A percentile compares a stretch with the other conserved stretches of the same genome.
Conservation (phyloP, 2,329 filamentous ascomycete genomes). For the Juglanconis oblonga region DNA sequence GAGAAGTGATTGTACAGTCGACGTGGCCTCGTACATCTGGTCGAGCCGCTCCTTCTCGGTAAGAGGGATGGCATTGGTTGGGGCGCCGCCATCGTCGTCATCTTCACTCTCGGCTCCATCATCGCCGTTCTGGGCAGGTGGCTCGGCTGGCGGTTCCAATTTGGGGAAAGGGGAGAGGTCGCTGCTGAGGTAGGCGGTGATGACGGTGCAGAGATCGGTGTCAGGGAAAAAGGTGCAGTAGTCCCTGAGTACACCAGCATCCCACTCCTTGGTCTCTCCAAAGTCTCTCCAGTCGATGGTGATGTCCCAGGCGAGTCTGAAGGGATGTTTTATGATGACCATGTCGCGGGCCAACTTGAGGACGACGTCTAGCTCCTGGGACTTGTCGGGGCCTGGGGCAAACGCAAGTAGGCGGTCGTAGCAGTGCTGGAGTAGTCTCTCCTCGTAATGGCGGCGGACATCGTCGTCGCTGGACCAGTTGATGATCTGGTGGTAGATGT, state of each 20-base stretch:
- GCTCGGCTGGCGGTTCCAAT: slow-evolving; percentile 22
- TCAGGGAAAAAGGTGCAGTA: slow-evolving; percentile 84
- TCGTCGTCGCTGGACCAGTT: slow-evolving; percentile 91
- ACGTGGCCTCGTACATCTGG: slow-evolving; percentile 74
- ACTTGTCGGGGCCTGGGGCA: slow-evolving; percentile 62
- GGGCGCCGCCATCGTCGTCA: slow-evolving; percentile 54
- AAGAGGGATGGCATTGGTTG: slow-evolving; percentile 54
- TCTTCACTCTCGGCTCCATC: slow-evolving; percentile 55
- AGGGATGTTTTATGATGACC: slow-evolving; percentile 94
- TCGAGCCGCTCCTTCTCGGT: slow-evolving; percentile 76
- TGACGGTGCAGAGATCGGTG: slow-evolving; percentile 75
- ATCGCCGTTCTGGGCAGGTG: slow-evolving; percentile 31
- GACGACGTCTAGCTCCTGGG: slow-evolving; percentile 67
- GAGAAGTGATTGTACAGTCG: slow-evolving; percentile 67
- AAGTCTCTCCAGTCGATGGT: slow-evolving; percentile 85
- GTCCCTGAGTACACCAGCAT: slow-evolving; percentile 72
- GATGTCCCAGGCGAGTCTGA: slow-evolving; percentile 85
- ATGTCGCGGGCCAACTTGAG: slow-evolving; percentile 80
- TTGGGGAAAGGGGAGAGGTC: slow-evolving; percentile 77
- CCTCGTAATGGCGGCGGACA: slow-evolving; percentile 77
- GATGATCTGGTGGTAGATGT: slow-evolving; percentile 78
- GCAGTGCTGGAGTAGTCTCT: slow-evolving; percentile 80
- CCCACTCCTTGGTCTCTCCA: slow-evolving; percentile 71
- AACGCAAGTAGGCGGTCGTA: slow-evolving; percentile 74
- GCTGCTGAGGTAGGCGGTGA: slow-evolving; percentile 80